phyloP scores from a whole-genome alignment of 164 flowering plant genomes.

The Paratinospora sagittata region DNA sequence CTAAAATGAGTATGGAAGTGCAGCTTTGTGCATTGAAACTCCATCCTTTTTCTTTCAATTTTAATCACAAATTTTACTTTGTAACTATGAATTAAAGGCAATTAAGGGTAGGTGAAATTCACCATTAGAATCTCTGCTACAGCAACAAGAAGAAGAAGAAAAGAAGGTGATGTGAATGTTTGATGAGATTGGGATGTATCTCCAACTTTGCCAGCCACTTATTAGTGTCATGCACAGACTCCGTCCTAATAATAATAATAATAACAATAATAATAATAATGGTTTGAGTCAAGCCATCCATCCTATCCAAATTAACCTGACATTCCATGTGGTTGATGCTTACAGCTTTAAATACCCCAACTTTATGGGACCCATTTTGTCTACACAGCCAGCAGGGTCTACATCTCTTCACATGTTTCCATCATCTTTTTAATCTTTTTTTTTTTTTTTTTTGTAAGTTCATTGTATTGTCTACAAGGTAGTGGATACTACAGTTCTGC shows the following conservation, averaged over 20 bases:
- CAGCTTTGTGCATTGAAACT: too few relatives aligned
- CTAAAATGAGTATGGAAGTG: too few relatives aligned
- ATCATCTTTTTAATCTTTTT: background rate
- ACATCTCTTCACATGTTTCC: background rate
- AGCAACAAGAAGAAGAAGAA: too few relatives aligned
- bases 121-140: too few relatives aligned
- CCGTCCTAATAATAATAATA: background rate
- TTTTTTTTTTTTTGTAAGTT: background rate
- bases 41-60: too few relatives aligned
- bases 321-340: constrained; percentile 15
- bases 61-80: too few relatives aligned
- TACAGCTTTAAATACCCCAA: background rate
- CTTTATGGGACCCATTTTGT: background rate
- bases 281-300: background rate
- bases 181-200: background rate
- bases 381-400: background rate
- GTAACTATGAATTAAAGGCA: too few relatives aligned
- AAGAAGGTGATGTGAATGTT: too few relatives aligned
- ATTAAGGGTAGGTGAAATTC: too few relatives aligned
- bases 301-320: constrained; percentile 4
- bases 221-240: background rate
- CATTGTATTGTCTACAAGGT: too few relatives aligned
- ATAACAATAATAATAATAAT: background rate
- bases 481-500: background rate
- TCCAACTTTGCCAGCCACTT: background rate